Conservation (phyloP, 2,329 filamentous ascomycete species). For the Pseudomassariella vexata region DNA sequence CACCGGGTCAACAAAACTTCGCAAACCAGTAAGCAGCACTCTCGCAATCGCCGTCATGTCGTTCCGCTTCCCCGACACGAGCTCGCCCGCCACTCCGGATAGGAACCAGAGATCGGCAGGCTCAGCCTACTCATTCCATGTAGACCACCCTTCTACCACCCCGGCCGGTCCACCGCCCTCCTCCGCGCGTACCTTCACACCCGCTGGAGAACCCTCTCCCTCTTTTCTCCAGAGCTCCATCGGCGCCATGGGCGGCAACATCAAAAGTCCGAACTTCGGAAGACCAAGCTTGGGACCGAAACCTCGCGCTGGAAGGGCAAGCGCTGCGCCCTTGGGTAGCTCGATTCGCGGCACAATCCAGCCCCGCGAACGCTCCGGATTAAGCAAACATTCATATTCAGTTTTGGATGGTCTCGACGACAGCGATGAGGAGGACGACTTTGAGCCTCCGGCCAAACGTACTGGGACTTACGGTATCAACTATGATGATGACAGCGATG, state of each 20-base stretch:
- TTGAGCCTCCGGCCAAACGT: constrained; percentile 9
- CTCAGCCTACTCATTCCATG: constrained; percentile 31
- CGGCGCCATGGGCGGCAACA: constrained; percentile 26
- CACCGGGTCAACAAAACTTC: too few relatives aligned
- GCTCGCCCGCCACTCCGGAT: constrained; percentile 45
- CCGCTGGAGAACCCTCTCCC: constrained; percentile 48
- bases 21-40: too few relatives aligned
- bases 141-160: constrained; percentile 44
- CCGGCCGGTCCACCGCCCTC: constrained; percentile 42
- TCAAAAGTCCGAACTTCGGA: constrained; percentile 35
- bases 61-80: constrained; percentile 35
- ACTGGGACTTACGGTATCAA: constrained; percentile 16
- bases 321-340: constrained; percentile 40
- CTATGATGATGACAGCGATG: constrained; percentile 31
- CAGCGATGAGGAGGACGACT: constrained; percentile 30
- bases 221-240: constrained; percentile 51
- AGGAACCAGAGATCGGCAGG: constrained; percentile 26
- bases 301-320: constrained; percentile 25
- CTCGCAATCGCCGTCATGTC: constrained; percentile 16
- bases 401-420: constrained; percentile 25
- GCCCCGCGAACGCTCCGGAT: constrained; percentile 46
- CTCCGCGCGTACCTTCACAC: constrained; percentile 49
- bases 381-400: constrained; percentile 39
- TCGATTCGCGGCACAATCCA: constrained; percentile 37
- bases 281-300: constrained; percentile 19